A percentile compares a stretch with the other conserved stretches of the same genome.
Evolutionary conservation across 2,329 filamentous ascomycete genomes (phyloP).

Genomic region (Calonectria crousiana): DNA sequence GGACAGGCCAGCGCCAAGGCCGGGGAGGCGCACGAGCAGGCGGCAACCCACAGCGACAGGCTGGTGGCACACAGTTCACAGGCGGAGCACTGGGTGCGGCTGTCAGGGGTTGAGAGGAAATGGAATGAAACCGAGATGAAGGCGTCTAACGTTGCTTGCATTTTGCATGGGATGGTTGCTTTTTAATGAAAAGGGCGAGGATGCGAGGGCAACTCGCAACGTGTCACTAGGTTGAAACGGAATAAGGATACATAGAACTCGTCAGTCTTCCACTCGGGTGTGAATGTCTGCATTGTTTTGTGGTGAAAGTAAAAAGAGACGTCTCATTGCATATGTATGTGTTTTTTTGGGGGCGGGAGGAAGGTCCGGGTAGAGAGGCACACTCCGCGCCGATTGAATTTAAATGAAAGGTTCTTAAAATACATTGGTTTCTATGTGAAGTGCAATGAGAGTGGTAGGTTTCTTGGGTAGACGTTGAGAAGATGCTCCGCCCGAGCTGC

Average conservation of each 20-base stretch:
- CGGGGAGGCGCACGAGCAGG: slow-evolving; percentile 70
- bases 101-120: slow-evolving; percentile 66
- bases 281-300: slow-evolving; percentile 25
- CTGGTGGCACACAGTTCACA: slow-evolving; percentile 83
- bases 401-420: slow-evolving; percentile 12
- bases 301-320: slow-evolving; percentile 29
- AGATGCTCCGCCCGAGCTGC: not conserved
- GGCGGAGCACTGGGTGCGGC: slow-evolving; percentile 82
- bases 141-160: slow-evolving; percentile 49
- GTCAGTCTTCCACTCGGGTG: slow-evolving; percentile 33
- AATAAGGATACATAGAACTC: slow-evolving; percentile 48
- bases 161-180: slow-evolving; percentile 52
- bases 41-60: slow-evolving; percentile 73
- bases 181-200: slow-evolving; percentile 50
- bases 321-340: slow-evolving; percentile 31
- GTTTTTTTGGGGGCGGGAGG: not conserved
- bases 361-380: slow-evolving; percentile 9
- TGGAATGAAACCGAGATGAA: slow-evolving; percentile 44
- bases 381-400: slow-evolving; percentile 14
- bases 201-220: slow-evolving; percentile 50
- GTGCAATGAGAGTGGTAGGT: not conserved
- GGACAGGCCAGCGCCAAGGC: slow-evolving; percentile 72
- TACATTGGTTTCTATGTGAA: not conserved
- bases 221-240: slow-evolving; percentile 49
- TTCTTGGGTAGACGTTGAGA: not conserved